A percentile compares a stretch with the other conserved stretches of the same genome.
phyloP scores from a whole-genome alignment of 164 flowering plant species.

The Annona squamosa region DNA sequence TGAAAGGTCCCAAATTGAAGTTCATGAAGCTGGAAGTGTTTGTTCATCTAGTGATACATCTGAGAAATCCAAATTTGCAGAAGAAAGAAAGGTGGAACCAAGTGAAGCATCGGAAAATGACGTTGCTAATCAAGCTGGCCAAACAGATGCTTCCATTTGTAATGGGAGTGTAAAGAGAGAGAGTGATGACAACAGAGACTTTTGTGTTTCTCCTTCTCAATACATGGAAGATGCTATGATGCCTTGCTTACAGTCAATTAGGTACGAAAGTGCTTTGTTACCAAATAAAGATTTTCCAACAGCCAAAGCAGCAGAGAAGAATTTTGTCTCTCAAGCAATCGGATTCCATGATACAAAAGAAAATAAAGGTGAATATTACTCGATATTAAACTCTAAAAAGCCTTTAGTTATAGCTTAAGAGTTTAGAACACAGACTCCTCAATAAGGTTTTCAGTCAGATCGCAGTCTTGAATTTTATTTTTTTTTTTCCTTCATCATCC shows the following conservation, averaged over 20 bases:
- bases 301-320: constrained; percentile 4
- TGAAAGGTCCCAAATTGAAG: constrained; percentile 5
- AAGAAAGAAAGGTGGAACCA: constrained; percentile 6
- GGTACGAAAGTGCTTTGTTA: constrained; percentile 25
- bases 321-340: neutral
- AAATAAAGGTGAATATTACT: constrained; percentile 22
- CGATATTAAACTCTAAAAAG: neutral
- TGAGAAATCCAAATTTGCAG: constrained; percentile 9
- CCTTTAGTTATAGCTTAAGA: neutral
- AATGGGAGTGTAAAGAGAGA: constrained; percentile 9
- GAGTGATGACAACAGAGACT: constrained; percentile 13
- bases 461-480: too few relatives aligned
- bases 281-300: constrained; percentile 2
- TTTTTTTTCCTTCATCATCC: too few relatives aligned
- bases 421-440: too few relatives aligned
- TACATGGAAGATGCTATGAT: constrained; percentile 8
- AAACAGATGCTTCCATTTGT: constrained; percentile 1
- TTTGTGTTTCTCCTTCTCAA: constrained; percentile 9
- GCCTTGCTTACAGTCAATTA: constrained; percentile 11
- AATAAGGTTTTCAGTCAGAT: too few relatives aligned
- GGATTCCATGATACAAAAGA: constrained; percentile 12
- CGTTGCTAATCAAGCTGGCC: constrained; percentile 5
- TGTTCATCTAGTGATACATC: constrained; percentile 8
- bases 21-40: constrained; percentile 1
- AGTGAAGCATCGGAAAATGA: neutral